Percentiles rank a stretch among this genome's conserved stretches.
These are phyloP conservation scores for Ophiognomonia clavigignenti-juglandacearum DNA, from an alignment of 2,329 filamentous ascomycete genomes.

Conservation along the genomic window DNA sequence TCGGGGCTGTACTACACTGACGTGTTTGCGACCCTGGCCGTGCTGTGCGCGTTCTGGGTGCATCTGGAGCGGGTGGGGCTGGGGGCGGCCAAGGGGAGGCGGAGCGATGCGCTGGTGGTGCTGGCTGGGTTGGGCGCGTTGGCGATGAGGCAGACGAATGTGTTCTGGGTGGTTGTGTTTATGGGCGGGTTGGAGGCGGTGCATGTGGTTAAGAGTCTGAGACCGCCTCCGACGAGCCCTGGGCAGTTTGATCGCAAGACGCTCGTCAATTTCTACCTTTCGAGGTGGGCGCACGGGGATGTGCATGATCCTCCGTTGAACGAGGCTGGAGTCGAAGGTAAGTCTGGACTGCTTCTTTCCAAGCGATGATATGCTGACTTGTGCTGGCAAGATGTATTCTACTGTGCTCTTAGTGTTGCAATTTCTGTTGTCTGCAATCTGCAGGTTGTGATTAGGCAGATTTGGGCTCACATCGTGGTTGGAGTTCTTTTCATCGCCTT, in stretches of 20 bases:
- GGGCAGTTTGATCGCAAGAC: slow-evolving; percentile 26
- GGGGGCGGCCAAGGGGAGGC: slow-evolving; percentile 23
- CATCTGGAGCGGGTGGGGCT: slow-evolving; percentile 41
- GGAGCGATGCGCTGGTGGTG: slow-evolving; percentile 41
- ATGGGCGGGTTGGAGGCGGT: slow-evolving; percentile 59
- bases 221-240: slow-evolving; percentile 24
- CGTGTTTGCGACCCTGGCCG: slow-evolving; percentile 71
- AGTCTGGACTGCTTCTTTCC: slow-evolving; percentile 13
- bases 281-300: slow-evolving; percentile 44
- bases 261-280: slow-evolving; percentile 31
- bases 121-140: slow-evolving; percentile 61
- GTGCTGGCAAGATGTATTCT: slow-evolving; percentile 42
- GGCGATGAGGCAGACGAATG: slow-evolving; percentile 86
- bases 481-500: slow-evolving; percentile 67
- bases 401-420: slow-evolving; percentile 59
- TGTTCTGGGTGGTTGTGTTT: slow-evolving; percentile 88
- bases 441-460: slow-evolving; percentile 38
- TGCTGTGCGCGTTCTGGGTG: slow-evolving; percentile 64
- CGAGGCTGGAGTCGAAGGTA: slow-evolving; percentile 46
- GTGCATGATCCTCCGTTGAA: slow-evolving; percentile 51
- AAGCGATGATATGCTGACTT: slow-evolving; percentile 27
- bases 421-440: slow-evolving; percentile 51
- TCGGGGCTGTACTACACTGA: slow-evolving; percentile 95
- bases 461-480: slow-evolving; percentile 59
- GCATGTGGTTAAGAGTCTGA: slow-evolving; percentile 43